Base-by-base conservation (phyloP, 352 stramenopile species). In the Vaucheria bursata region DNA sequence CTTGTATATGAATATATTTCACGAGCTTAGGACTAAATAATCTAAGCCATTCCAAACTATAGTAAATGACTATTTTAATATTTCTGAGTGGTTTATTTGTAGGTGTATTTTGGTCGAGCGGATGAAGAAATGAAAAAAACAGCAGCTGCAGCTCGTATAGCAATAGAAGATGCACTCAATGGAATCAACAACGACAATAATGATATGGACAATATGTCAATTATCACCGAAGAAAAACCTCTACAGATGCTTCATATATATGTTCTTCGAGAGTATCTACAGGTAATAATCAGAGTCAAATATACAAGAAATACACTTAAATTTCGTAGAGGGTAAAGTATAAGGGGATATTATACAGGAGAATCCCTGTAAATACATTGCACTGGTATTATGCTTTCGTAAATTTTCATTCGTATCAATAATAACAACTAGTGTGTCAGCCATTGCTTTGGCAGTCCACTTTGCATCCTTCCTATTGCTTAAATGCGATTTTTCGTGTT, bases 201-300 rank as follows among this genome's bases (percentile, higher is more conserved):
- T 86, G 89, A 18, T 8, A 72, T 75, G 78, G 71, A 73, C 25
- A 67, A 80, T 64, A 40, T 73, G 8, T 40, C 31, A n/a, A n/a
- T n/a, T n/a, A n/a, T n/a, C n/a, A n/a, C n/a, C n/a, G 38, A 40
- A 32, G 33, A 91, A 35, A 98, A 96, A 83, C 93, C 93, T 18
- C 81, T 97, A 65, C 92, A 97, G 83, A 93, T 91, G 31, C 82
- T 98, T 33, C 91, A 94, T 82, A 38, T 82, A 29, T 82, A 71
- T 69, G 72, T 69, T 0, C 77, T 82, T 18, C 69, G 77, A 3
- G 77, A 82, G 52, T 82, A 82, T 71, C 68, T 82, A 35, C 69
- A 82, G 65, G 65, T 72, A 8, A 2, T 31, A 37, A 7, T 25
- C 25, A 25, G 45, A 18, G 45, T 18, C 45, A 59, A 25, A 18